Conservation (phyloP, 2,329 filamentous ascomycete species). For the Exophiala sp. region DNA sequence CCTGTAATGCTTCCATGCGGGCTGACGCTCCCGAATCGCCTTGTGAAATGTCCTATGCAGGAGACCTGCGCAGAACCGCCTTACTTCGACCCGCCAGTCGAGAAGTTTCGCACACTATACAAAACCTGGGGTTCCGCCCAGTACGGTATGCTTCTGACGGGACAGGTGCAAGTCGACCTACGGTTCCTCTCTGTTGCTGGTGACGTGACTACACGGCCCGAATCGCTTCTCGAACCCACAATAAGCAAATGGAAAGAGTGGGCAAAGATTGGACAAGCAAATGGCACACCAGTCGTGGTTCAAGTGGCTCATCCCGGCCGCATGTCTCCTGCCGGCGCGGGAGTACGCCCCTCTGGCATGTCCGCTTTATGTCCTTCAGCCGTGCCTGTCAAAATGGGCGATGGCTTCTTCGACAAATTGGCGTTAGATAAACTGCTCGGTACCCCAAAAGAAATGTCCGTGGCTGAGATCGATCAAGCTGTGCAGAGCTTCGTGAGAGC, state of each 20-base stretch:
- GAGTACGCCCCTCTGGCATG: conserved; percentile 36
- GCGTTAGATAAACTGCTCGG: conserved; percentile 37
- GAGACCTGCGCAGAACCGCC: conserved; percentile 12
- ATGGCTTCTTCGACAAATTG: conserved; percentile 36
- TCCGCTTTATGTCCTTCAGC: conserved; percentile 37
- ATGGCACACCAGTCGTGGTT: conserved; percentile 42
- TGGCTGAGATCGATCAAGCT: conserved; percentile 52
- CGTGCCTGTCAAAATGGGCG: conserved; percentile 35
- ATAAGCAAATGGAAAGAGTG: conserved; percentile 34
- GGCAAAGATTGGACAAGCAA: conserved; percentile 36
- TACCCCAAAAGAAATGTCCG: conserved; percentile 56
- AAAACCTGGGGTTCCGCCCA: conserved; percentile 5
- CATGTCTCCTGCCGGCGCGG: conserved; percentile 42
- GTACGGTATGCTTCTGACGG: conserved; percentile 37
- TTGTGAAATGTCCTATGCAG: conserved; percentile 38
- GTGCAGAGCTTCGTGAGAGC: conserved; percentile 52
- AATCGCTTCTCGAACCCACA: conserved; percentile 26
- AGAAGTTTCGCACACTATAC: conserved; percentile 10
- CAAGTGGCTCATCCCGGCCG: conserved; percentile 46
- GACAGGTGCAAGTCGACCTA: conserved; percentile 45
- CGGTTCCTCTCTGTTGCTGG: conserved; percentile 37
- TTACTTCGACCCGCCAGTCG: conserved; percentile 9
- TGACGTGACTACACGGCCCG: conserved; percentile 30
- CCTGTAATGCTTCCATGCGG: conserved; percentile 51
- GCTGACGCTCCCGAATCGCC: conserved; percentile 54